Conservation (phyloP, 2,329 filamentous ascomycete species). For the Phyllosticta capitalensis region DNA sequence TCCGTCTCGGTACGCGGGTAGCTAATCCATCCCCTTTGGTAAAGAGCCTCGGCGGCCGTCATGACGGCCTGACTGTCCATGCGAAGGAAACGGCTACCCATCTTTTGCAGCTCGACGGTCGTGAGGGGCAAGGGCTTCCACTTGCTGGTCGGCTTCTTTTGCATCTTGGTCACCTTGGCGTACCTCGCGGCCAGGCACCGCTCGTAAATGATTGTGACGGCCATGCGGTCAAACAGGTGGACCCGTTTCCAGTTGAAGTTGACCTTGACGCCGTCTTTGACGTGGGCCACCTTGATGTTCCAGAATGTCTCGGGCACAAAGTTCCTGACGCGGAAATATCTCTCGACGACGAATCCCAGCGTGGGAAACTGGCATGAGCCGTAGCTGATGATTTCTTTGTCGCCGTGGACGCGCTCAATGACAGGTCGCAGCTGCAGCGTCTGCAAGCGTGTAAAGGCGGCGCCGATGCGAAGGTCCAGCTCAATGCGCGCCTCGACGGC, state of each 20-base stretch:
- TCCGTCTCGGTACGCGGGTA: constrained; percentile 97
- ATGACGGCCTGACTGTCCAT: constrained; percentile 89
- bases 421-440: constrained; percentile 68
- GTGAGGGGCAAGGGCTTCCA: constrained; percentile 91
- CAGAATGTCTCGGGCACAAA: constrained; percentile 91
- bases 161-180: constrained; percentile 74
- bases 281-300: constrained; percentile 77
- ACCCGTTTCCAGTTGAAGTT: constrained; percentile 75
- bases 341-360: constrained; percentile 90
- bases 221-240: constrained; percentile 79
- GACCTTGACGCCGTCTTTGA: constrained; percentile 66
- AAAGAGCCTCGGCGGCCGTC: constrained; percentile 74
- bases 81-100: constrained; percentile 77
- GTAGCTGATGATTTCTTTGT: constrained; percentile 64
- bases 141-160: constrained; percentile 85
- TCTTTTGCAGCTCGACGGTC: constrained; percentile 93
- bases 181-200: constrained; percentile 66
- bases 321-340: constrained; percentile 87
- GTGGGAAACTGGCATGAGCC: constrained; percentile 97
- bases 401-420: constrained; percentile 47
- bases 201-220: constrained; percentile 75
- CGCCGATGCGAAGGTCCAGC: constrained; percentile 82
- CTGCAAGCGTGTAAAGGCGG: constrained; percentile 82
- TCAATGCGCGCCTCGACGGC: constrained; percentile 86
- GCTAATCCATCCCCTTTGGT: constrained; percentile 92